phyloP scores from a whole-genome alignment of 169 alveolate species.

The Eimeria acervulina region DNA sequence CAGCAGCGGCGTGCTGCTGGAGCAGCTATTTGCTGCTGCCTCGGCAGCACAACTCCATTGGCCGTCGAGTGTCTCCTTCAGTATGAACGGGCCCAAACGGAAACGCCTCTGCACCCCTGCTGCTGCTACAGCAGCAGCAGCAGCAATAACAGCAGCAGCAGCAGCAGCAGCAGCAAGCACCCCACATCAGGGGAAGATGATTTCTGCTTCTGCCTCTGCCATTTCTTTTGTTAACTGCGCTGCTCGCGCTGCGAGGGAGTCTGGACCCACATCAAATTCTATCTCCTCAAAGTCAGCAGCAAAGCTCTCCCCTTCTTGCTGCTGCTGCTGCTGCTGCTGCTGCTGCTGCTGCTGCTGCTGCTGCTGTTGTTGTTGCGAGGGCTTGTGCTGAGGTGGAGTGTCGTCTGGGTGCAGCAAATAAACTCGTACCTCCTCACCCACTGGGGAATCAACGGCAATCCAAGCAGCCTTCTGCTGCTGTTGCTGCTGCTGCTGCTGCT shows the following conservation, averaged over 20 bases:
- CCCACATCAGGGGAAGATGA: background rate
- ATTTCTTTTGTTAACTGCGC: background rate
- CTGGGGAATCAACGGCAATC: background rate
- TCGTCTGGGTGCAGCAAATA: background rate
- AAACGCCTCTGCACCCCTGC: too few relatives aligned
- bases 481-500: background rate
- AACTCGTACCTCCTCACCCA: background rate
- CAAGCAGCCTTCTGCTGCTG: slow-evolving; percentile 2
- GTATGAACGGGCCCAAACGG: too few relatives aligned
- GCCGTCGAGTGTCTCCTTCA: too few relatives aligned
- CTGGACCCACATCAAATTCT: background rate
- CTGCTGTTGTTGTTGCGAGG: background rate
- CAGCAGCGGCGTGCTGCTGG: too few relatives aligned
- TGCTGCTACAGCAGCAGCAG: background rate
- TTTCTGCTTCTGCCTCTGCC: slow-evolving; percentile 28
- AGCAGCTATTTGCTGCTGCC: too few relatives aligned
- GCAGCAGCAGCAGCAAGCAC: background rate
- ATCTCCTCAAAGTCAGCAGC: slow-evolving; percentile 21
- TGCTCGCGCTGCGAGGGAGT: slow-evolving; percentile 45
- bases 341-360: slow-evolving; percentile 16
- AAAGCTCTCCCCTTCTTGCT: background rate
- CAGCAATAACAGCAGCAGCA: background rate
- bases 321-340: slow-evolving; percentile 5
- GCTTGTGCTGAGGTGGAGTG: background rate
- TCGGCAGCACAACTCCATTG: too few relatives aligned